Evolutionary conservation across 1,284 basidiomycete species (phyloP).

Genomic region (Leccinum insigne): DNA sequence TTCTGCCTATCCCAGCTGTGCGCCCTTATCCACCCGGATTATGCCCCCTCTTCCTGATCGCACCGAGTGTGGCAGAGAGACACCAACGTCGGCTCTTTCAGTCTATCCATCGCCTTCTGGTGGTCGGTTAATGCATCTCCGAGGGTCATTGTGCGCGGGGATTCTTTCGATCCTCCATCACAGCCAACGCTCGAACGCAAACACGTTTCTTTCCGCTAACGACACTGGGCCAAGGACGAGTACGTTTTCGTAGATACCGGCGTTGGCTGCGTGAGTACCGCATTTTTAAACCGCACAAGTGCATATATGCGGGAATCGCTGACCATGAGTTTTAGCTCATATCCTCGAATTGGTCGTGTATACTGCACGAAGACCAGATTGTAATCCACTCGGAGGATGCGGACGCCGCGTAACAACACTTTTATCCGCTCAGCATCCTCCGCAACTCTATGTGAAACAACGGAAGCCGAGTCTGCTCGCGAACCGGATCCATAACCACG

Average conservation of each 20-base stretch:
- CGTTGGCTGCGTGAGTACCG: conserved; percentile 61
- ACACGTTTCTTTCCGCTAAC: conserved; percentile 53
- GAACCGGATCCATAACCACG: conserved; percentile 8
- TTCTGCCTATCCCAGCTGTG: conserved; percentile 11
- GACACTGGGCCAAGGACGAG: conserved; percentile 60
- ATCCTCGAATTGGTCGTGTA: conserved; percentile 76
- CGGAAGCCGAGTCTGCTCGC: conserved; percentile 28
- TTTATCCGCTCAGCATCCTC: conserved; percentile 33
- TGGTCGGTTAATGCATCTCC: conserved; percentile 3
- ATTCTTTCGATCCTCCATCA: conserved; percentile 23
- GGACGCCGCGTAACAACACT: conserved; percentile 34
- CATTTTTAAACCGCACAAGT: background rate
- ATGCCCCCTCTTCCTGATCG: conserved; percentile 27
- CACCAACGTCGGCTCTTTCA: conserved; percentile 2
- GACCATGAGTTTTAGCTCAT: conserved; percentile 39
- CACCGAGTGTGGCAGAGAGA: conserved; percentile 19
- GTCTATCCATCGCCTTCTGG: conserved; percentile 10
- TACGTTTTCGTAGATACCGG: conserved; percentile 73
- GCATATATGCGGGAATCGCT: conserved; percentile 7
- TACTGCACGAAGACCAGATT: conserved; percentile 57
- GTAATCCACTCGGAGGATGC: conserved; percentile 65
- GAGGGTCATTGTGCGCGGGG: conserved; percentile 12
- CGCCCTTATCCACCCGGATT: conserved; percentile 25
- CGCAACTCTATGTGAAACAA: conserved; percentile 20
- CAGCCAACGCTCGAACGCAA: conserved; percentile 34